Evolutionary conservation across 495 filamentous ascomycete species (phyloP).

Genomic region (Chaetomium fimeti): DNA sequence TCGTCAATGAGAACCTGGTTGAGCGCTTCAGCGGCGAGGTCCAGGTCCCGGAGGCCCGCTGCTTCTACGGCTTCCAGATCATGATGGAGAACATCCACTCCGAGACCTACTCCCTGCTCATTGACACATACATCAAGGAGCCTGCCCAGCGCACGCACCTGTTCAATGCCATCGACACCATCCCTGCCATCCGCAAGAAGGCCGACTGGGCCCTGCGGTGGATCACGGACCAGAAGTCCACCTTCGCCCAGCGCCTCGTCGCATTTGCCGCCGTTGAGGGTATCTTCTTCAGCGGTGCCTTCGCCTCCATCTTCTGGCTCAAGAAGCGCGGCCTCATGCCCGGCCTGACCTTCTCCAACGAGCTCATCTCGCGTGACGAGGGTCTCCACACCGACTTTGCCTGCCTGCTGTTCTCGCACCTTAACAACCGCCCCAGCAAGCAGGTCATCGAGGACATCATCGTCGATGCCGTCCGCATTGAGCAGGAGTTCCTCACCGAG

Average conservation of each 20-base stretch:
- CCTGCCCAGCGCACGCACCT: conserved; percentile 91
- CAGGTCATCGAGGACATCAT: conserved; percentile 83
- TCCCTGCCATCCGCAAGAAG: conserved; percentile 92
- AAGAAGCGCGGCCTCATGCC: conserved; percentile 99
- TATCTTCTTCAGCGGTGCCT: conserved; percentile 99
- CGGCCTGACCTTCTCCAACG: conserved; percentile 97
- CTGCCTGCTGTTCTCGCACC: conserved; percentile 91
- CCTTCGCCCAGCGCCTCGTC: conserved; percentile 92
- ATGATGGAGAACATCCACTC: conserved; percentile 99
- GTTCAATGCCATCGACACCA: conserved; percentile 98
- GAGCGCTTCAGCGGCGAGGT: conserved; percentile 98
- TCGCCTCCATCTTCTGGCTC: conserved; percentile 99
- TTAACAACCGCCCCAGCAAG: conserved; percentile 84
- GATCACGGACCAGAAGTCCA: conserved; percentile 89
- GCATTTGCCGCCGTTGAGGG: conserved; percentile 98
- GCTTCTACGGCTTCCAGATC: conserved; percentile 99
- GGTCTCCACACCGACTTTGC: conserved; percentile 99
- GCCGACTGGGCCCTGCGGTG: conserved; percentile 95
- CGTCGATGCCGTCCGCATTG: conserved; percentile 86
- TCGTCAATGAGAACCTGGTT: conserved; percentile 98
- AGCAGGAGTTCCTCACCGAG: conserved; percentile 97
- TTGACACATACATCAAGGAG: conserved; percentile 99
- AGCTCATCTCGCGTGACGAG: conserved; percentile 99
- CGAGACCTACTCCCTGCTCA: conserved; percentile 98
- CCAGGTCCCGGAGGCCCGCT: conserved; percentile 95